These are phyloP conservation scores for Phytophthora cactorum DNA, from an alignment of 352 stramenopile genomes.

Conservation along the genomic window DNA sequence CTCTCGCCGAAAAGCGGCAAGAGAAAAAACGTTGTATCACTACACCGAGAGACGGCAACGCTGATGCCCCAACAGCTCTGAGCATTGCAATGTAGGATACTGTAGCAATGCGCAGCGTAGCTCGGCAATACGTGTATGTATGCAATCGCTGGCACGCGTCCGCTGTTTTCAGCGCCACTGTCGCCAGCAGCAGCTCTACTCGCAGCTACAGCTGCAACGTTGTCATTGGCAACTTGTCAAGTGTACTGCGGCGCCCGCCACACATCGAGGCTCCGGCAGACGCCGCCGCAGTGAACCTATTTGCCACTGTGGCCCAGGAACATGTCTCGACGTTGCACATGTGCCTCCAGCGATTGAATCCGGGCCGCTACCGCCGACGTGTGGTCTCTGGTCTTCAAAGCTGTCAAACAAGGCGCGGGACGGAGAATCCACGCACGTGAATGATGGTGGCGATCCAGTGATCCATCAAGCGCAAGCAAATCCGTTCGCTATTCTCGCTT, in stretches of 20 bases:
- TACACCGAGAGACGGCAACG: too few species aligned
- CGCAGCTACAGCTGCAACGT: not conserved
- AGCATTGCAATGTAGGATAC: not conserved
- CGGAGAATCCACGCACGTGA: slow-evolving; percentile 12
- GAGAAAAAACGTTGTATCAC: not conserved
- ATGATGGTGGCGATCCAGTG: slow-evolving; percentile 9
- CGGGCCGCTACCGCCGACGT: slow-evolving; percentile 2
- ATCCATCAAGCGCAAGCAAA: slow-evolving; percentile 34
- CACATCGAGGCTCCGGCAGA: not conserved
- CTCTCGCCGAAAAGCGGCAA: slow-evolving; percentile 6
- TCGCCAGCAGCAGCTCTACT: slow-evolving; percentile 3
- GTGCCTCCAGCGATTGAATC: slow-evolving; percentile 3
- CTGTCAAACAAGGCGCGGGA: not conserved
- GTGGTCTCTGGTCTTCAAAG: not conserved
- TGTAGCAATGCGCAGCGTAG: not conserved
- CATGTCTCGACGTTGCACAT: slow-evolving; percentile 25
- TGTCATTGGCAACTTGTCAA: not conserved
- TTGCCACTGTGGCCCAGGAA: slow-evolving; percentile 6
- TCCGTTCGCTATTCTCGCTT: slow-evolving; percentile 13
- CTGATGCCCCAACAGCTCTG: not conserved
- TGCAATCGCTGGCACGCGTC: slow-evolving; percentile 12
- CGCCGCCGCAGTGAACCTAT: slow-evolving; percentile 17
- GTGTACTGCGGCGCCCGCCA: not conserved
- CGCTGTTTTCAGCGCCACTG: slow-evolving; percentile 12
- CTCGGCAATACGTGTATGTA: not conserved